Base-by-base conservation (phyloP, 1,284 basidiomycete species). In the Sanghuangporus sanghuang region DNA sequence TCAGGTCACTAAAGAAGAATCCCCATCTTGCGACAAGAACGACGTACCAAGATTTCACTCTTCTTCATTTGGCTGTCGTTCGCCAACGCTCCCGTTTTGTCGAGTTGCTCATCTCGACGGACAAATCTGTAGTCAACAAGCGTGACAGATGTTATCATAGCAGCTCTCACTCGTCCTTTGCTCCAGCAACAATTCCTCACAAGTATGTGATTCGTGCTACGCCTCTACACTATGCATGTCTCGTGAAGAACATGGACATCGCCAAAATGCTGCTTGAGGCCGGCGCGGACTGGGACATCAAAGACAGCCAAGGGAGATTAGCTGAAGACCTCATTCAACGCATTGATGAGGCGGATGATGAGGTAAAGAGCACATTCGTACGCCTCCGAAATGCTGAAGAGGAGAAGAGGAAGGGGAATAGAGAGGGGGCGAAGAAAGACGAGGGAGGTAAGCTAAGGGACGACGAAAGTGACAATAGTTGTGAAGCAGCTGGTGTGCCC, bases 141-240 rank as follows among this genome's bases (percentile, higher is more conserved):
- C 6, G n/a, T 16, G 55, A 57, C n/a, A 12, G 27, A 1, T 56
- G 62, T 9, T 40, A 39, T 3, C 21, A 12, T 44, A 52, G 40
- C 11, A 23, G 12, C 16, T 49, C 61, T 11, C 53, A n/a, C n/a
- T 9, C 9, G 6, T 57, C 62, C n/a, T 63, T 63, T 39, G 55
- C 62, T 14, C 27, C 48, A 6, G 27, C 9, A 16, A 32, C 23
- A 12, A 36, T 63, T 58, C 57, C 63, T 14, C 57, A 59, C 50
- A 23, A 50, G 18, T 42, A 48, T 42, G 57, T 59, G 9, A 50
- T 39, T 18, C 23, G 39, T 27, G 57, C 63, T 14, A 64, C 63
- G 6, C 32, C 63, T 11, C 58, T 64, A 21, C 63, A 64, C 42
- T 60, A 59, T 39, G 63, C 63, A 3, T 64, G 57, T 21, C 48